Percentiles rank a stretch among this genome's conserved stretches.
These are phyloP conservation scores for Hypoxylon intermedium DNA, from an alignment of 495 filamentous ascomycete genomes.

Conservation along the genomic window DNA sequence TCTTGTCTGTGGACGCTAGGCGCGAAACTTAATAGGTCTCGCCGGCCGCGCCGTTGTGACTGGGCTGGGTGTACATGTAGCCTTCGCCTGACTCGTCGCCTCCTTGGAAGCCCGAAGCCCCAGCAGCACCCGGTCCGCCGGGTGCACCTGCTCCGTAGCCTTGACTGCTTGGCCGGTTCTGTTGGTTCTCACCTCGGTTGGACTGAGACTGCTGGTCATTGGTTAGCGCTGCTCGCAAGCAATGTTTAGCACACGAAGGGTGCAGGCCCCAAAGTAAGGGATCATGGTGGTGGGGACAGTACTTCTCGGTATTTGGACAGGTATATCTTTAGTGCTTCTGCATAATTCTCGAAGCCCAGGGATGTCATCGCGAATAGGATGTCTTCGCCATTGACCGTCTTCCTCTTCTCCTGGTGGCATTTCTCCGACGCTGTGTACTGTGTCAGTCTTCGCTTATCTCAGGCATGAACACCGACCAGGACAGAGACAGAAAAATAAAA, in stretches of 20 bases:
- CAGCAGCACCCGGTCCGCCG: conserved; percentile 54
- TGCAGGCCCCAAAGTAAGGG: conserved; percentile 23
- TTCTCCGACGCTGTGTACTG: conserved; percentile 86
- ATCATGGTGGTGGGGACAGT: conserved; percentile 54
- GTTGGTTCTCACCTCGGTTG: conserved; percentile 72
- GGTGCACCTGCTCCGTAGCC: conserved; percentile 65
- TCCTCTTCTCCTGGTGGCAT: conserved; percentile 98
- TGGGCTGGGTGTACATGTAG: conserved; percentile 68
- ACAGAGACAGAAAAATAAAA: not conserved
- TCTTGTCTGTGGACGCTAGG: conserved; percentile 19
- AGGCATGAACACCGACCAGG: conserved; percentile 20
- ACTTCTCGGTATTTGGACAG: conserved; percentile 97
- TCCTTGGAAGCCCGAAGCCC: conserved; percentile 58
- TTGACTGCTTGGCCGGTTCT: conserved; percentile 73
- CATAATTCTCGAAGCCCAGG: conserved; percentile 97
- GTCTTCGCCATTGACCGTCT: conserved; percentile 98
- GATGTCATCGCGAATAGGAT: conserved; percentile 99
- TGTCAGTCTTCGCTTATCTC: conserved; percentile 36
- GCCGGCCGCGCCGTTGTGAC: conserved; percentile 73
- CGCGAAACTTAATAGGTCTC: conserved; percentile 43
- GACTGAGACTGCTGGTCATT: conserved; percentile 70
- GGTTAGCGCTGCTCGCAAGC: conserved; percentile 44
- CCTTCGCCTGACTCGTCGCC: conserved; percentile 67
- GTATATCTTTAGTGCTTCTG: conserved; percentile 97
- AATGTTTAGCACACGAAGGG: conserved; percentile 6